Evolutionary conservation across 2,329 filamentous ascomycete genomes (phyloP), one percentile per base, ranked within the genome.

Genomic region (Moelleriella libera): DNA sequence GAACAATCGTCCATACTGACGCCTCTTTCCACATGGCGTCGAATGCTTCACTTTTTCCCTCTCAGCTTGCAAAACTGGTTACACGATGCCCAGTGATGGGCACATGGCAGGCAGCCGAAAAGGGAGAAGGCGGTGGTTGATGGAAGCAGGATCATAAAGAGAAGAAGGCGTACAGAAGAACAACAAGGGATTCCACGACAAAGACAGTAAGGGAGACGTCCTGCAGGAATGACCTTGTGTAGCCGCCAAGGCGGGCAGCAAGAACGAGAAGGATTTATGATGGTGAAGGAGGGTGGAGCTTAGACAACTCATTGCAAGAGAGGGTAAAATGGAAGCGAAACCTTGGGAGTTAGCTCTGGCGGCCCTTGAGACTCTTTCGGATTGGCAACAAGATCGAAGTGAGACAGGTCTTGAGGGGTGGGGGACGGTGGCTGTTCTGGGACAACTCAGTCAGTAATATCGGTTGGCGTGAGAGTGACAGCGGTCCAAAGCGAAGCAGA

Each of bases 1-100:
- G 49, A 46, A 50, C 47, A 10, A 48, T 48, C 8, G 49, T 50
- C 49, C 49, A 50, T 30, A 47, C 9, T 37, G 45, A 44, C 40
- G 12, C 44, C 48, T 40, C 45, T 9, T 43, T 45, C 30, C n/a
- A 37, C 44, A 50, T 48, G 42, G 37, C 31, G 42, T 30, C 21
- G 21, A 21, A 21, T 21, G 21, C 21, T 21, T 21, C 21, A 21
- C 21, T 21, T 21, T 21, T 21, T 21, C 21, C 21, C 21, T 21
- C 21, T 21, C 21, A 21, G 21, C 21, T 21, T 21, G 21, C 21
- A 21, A 21, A 21, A 21, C 21, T 37, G 34, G 12, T 37, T 12
- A 37, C 34, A 37, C 34, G 34, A 37, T 37, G 34, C 34, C 34
- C 34, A 37, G 34, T 37, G 34, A 37, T 9, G 21, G n/a, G 39